Percentiles rank a stretch among this genome's conserved stretches.
phyloP scores from a whole-genome alignment of 306 rosid genomes.

The Astragalus glycyphyllos region DNA sequence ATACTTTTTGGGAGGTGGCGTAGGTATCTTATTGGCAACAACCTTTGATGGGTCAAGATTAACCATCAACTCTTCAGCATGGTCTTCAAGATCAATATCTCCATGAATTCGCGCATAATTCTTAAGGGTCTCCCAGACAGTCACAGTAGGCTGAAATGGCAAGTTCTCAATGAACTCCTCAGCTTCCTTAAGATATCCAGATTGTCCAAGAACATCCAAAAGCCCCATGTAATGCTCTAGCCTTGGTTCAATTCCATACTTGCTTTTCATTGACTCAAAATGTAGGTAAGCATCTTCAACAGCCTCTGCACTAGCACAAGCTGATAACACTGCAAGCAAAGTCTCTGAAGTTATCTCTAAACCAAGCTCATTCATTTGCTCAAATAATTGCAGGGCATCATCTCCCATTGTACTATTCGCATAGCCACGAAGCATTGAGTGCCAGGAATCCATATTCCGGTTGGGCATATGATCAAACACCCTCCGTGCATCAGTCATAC shows the following conservation, averaged over 20 bases:
- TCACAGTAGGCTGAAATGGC: constrained; percentile 65
- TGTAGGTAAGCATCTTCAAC: constrained; percentile 79
- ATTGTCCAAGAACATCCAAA: constrained; percentile 77
- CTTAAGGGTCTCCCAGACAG: constrained; percentile 68
- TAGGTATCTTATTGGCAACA: constrained; percentile 60
- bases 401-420: constrained; percentile 81
- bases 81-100: constrained; percentile 81
- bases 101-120: constrained; percentile 79
- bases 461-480: constrained; percentile 90
- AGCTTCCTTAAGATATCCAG: constrained; percentile 80
- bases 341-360: constrained; percentile 71
- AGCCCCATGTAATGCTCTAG: constrained; percentile 77
- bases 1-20: constrained; percentile 74
- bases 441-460: constrained; percentile 75
- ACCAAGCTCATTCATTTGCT: constrained; percentile 74
- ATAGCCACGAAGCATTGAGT: constrained; percentile 71
- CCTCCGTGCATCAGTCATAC: constrained; percentile 82
- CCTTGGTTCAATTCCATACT: constrained; percentile 64
- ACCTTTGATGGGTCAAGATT: constrained; percentile 71
- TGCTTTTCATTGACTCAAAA: constrained; percentile 70
- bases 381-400: constrained; percentile 82
- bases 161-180: constrained; percentile 63
- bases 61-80: constrained; percentile 70
- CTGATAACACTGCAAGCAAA: constrained; percentile 66
- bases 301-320: constrained; percentile 89